Evolutionary conservation across 1,284 basidiomycete genomes (phyloP), one percentile per base, ranked within the genome.

Genomic region (Hypsizygus ulmarius): DNA sequence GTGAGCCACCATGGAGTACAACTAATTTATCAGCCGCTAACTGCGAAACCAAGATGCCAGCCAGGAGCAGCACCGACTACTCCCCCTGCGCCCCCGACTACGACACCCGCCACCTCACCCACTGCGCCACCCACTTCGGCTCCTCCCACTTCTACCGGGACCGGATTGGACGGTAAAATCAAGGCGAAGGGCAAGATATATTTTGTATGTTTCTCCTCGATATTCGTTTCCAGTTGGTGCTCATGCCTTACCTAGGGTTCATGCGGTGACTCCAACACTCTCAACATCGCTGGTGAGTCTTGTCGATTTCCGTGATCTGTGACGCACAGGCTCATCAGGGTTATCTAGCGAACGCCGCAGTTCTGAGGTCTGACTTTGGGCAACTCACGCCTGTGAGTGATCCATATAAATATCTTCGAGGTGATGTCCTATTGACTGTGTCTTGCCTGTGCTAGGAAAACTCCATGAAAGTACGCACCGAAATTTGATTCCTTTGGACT

Each of bases 131-230:
- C 39, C 12, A 48, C 47, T 10, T 34, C 42, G 16, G 25, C 53
- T 3, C 28, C 54, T 2, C 33, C 54, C 9, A 38, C 54, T 14
- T 37, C 40, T 18, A 37, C 38, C n/a, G 55, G 46, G 12, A 49
- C 50, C 33, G 59, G 58, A 2, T 49, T 63, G 15, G 54, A 63
- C 34, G 55, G 25, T 10, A 49, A 55, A 37, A 50, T 63, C 50
- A 56, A 55, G 39, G 54, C 53, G 1, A 59, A 62, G 44, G 61
- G 61, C 34, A 63, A 60, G 49, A 58, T 59, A 46, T 63, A 54
- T 50, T 62, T 53, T 45, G 60, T 59, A 33, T 14, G 30, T 8
- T 10, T 15, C 27, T 11, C 8, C 42, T 14, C n/a, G 10, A n/a
- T 16, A 32, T 32, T 5, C 10, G 11, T n/a, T 12, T 34, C 8